Percentiles rank a stretch among this genome's conserved stretches.
Conservation (phyloP, 768 basidiomycete genomes). For the Leccinum imitatum region DNA sequence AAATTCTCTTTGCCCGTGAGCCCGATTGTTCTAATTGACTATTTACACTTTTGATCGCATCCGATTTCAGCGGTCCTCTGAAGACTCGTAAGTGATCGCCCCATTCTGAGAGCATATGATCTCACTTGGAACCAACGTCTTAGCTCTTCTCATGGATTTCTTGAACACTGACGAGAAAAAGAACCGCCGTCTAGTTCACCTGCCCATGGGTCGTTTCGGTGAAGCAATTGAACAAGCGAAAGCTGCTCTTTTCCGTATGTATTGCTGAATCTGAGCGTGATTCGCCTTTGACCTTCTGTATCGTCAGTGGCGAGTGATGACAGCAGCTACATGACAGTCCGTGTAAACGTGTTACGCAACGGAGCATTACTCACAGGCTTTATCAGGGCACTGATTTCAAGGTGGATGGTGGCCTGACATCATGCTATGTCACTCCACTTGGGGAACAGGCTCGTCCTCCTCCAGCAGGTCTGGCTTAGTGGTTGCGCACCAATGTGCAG, state of each 20-base stretch:
- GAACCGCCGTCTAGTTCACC: constrained; percentile 83
- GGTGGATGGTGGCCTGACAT: constrained; percentile 92
- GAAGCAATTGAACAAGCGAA: constrained; percentile 95
- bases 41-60: constrained; percentile 7
- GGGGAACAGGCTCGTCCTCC: constrained; percentile 75
- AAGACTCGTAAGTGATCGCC: constrained; percentile 75
- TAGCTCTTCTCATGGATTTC: constrained; percentile 98
- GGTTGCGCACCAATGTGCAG: too few relatives aligned
- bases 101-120: background rate
- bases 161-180: constrained; percentile 95
- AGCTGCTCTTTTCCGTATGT: constrained; percentile 89
- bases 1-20: constrained; percentile 95
- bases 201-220: constrained; percentile 97
- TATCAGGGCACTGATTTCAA: constrained; percentile 84
- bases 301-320: constrained; percentile 85
- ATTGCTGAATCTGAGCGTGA: constrained; percentile 3
- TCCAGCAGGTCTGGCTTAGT: constrained; percentile 60
- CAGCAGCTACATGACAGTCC: constrained; percentile 91
- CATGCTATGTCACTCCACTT: constrained; percentile 87
- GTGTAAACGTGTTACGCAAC: constrained; percentile 23
- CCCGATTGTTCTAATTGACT: constrained; percentile 8
- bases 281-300: constrained; percentile 7
- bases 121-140: background rate
- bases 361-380: constrained; percentile 8
- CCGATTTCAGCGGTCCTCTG: constrained; percentile 72